phyloP scores from a whole-genome alignment of 2,329 filamentous ascomycete genomes.

The Arthrocladium fulminans region DNA sequence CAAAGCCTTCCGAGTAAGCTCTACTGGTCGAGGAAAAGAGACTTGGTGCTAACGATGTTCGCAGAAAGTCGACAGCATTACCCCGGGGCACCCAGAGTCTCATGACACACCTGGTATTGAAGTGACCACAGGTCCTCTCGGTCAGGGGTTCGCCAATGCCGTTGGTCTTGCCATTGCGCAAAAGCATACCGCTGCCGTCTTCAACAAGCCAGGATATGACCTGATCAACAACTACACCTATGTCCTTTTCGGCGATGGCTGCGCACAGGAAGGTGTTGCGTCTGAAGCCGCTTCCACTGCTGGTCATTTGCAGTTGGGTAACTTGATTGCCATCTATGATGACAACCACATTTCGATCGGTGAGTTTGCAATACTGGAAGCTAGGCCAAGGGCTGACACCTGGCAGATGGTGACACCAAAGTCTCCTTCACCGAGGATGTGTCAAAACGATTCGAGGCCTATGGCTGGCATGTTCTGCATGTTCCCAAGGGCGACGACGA shows the following conservation, averaged over 20 bases:
- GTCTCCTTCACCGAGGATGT: slow-evolving; percentile 96
- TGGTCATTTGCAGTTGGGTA: slow-evolving; percentile 94
- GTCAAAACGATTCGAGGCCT: slow-evolving; percentile 85
- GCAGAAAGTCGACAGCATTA: slow-evolving; percentile 66
- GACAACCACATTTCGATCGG: slow-evolving; percentile 93
- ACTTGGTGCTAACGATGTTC: slow-evolving; percentile 18
- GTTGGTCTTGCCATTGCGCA: slow-evolving; percentile 97
- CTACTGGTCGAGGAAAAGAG: slow-evolving; percentile 40
- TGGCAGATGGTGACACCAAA: slow-evolving; percentile 82
- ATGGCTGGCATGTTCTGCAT: slow-evolving; percentile 85
- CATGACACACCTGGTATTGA: slow-evolving; percentile 96
- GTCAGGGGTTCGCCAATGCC: slow-evolving; percentile 93
- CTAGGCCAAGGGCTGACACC: not conserved
- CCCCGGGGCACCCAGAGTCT: slow-evolving; percentile 90
- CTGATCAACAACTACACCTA: slow-evolving; percentile 96
- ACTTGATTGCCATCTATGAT: slow-evolving; percentile 93
- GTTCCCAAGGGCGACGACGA: slow-evolving; percentile 86
- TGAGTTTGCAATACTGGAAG: slow-evolving; percentile 30
- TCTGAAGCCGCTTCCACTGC: slow-evolving; percentile 85
- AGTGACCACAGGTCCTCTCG: slow-evolving; percentile 95
- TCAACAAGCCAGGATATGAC: slow-evolving; percentile 94
- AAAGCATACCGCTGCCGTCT: slow-evolving; percentile 78
- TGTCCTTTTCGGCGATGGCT: slow-evolving; percentile 93
- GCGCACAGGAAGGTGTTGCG: slow-evolving; percentile 96
- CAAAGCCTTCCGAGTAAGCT: slow-evolving; percentile 87